These are phyloP conservation scores for Acidomyces sp. DNA, from an alignment of 495 filamentous ascomycete species.

Conservation along the genomic window DNA sequence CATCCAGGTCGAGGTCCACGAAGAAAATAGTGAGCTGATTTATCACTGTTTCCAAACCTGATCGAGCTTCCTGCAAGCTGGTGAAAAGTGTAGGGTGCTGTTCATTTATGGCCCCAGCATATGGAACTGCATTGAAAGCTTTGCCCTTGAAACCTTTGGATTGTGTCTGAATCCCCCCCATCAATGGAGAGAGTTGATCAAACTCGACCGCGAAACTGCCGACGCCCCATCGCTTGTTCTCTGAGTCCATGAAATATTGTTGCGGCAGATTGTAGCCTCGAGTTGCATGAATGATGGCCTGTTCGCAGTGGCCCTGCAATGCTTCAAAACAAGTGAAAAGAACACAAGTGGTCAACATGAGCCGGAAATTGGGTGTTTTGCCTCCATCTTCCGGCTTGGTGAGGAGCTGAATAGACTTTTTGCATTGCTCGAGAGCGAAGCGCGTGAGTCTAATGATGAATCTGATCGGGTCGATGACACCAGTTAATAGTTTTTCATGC, in stretches of 20 bases:
- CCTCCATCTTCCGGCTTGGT: conserved; percentile 1
- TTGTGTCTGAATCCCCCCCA: conserved; percentile 9
- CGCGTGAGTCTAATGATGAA: not conserved
- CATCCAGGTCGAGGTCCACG: conserved; percentile 14
- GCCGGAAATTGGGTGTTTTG: conserved; percentile 5
- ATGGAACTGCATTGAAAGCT: conserved; percentile 4
- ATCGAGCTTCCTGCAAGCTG: conserved; percentile 8
- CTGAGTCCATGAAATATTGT: conserved; percentile 2
- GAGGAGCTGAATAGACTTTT: conserved; percentile 12
- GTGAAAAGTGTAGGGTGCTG: conserved; percentile 4
- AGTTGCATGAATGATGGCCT: conserved; percentile 11
- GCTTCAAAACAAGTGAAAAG: conserved; percentile 18
- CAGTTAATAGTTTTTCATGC: conserved; percentile 15
- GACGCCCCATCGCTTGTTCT: conserved; percentile 3
- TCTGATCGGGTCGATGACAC: conserved; percentile 1
- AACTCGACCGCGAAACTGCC: conserved; percentile 11
- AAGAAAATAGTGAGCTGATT: conserved; percentile 10
- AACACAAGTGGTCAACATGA: conserved; percentile 11
- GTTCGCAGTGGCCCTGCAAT: conserved; percentile 13
- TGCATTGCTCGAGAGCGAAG: conserved; percentile 18
- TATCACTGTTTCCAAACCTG: conserved; percentile 9
- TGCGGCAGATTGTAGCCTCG: conserved; percentile 12
- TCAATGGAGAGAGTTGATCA: conserved; percentile 7
- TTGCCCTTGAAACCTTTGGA: conserved; percentile 12
- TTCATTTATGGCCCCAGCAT: not conserved